Base-by-base conservation (phyloP, 2,329 filamentous ascomycete genomes). In the Thyridium curvatum region DNA sequence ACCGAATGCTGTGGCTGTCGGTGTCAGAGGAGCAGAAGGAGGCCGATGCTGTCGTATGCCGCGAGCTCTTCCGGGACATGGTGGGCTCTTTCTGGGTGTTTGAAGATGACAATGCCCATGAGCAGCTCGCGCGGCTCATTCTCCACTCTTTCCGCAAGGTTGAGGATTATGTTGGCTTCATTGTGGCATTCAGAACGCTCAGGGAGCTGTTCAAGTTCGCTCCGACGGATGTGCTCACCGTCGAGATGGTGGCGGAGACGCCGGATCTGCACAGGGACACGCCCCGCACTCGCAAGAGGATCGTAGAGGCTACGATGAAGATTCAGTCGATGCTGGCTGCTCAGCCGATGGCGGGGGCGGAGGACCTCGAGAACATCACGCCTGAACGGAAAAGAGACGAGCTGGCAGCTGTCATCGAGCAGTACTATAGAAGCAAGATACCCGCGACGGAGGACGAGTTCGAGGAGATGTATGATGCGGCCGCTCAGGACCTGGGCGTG, bases 111-210 rank as follows among this genome's bases (percentile, higher is more conserved):
- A 47, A 52, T 3, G 41, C 50, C 4, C 47, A 50, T 35, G 51
- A 50, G 35, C 42, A 51, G 18, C 52, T 62, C 18, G 53, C 52
- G 8, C 52, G 56, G 15, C 49, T 56, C 5, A 47, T 61, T 32
- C 44, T 62, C 21, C 59, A 61, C 49, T 50, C 65, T 1, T 56
- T 74, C 39, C 58, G 64, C 37, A 60, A 69, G 43, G 59, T 69
- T 29, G 68, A 66, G 51, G 61, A 58, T 41, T 65, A 66, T 45
- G 62, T 68, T 2, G 70, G 71, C 45, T 62, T 71, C 44, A 58
- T 72, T 42, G 65, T 71, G 53, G 58, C 64, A 1, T 56, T 64
- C 41, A 49, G 47, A 18, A 47, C 51, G 6, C 52, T 62, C 46
- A 46, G 40, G 31, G 43, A 51, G 32, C 43, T 61, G 18, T 46